These are phyloP conservation scores for Pseudogymnoascus sp. DNA, from an alignment of 2,329 filamentous ascomycete genomes.

Conservation along the genomic window DNA sequence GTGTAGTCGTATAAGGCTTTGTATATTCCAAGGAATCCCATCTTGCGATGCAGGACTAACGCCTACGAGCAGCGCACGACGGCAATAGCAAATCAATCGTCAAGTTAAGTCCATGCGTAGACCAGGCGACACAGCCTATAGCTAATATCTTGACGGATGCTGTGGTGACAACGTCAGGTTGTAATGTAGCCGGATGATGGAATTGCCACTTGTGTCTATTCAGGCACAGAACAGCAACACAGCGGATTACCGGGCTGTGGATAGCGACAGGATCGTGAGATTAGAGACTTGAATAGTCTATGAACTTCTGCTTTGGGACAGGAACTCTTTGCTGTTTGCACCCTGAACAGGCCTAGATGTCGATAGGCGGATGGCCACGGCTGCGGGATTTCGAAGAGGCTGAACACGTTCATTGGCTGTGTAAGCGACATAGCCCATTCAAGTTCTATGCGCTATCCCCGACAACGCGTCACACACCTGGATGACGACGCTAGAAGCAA, in stretches of 20 bases:
- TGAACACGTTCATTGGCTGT: background rate
- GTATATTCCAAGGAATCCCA: conserved; percentile 91
- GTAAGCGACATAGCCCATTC: conserved; percentile 5
- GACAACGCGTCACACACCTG: conserved; percentile 3
- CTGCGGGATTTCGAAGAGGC: conserved; percentile 5
- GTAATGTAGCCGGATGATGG: background rate
- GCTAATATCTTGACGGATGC: background rate
- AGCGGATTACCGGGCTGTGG: background rate
- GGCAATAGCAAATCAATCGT: conserved; percentile 3
- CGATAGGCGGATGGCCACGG: conserved; percentile 1
- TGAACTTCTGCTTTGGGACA: background rate
- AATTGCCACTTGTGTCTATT: background rate
- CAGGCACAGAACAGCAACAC: background rate
- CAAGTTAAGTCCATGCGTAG: background rate
- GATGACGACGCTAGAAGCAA: conserved; percentile 4
- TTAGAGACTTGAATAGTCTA: background rate
- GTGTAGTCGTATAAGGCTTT: conserved; percentile 87
- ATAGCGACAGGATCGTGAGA: background rate
- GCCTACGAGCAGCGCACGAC: conserved; percentile 9
- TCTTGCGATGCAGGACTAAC: conserved; percentile 32
- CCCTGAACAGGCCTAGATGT: conserved; percentile 7
- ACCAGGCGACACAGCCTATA: conserved; percentile 1
- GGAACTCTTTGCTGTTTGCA: conserved; percentile 8
- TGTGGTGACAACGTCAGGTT: background rate
- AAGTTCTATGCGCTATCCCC: background rate